These are phyloP conservation scores for Fusarium phyllophilum DNA, from an alignment of 2,329 filamentous ascomycete species.

Conservation along the genomic window DNA sequence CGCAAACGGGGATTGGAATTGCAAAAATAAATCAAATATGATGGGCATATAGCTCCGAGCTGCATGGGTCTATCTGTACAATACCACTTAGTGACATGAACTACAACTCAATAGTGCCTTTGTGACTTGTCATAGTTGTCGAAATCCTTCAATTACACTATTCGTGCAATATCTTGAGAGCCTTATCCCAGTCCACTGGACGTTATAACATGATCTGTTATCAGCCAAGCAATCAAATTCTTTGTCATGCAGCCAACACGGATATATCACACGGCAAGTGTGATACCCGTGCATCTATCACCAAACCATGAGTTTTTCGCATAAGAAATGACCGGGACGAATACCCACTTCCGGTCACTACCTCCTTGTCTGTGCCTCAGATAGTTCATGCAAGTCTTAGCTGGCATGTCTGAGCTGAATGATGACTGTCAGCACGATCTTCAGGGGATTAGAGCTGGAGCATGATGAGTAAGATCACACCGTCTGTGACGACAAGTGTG, in stretches of 20 bases:
- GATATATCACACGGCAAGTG: constrained; percentile 13
- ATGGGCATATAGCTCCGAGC: not conserved
- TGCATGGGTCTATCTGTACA: not conserved
- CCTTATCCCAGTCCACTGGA: not conserved
- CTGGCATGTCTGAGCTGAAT: not conserved
- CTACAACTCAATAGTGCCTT: not conserved
- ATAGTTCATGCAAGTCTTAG: constrained; percentile 23
- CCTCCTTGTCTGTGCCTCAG: constrained; percentile 6
- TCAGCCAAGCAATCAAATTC: not conserved
- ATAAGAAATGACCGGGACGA: constrained; percentile 4
- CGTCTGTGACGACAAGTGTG: not conserved
- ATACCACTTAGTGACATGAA: not conserved
- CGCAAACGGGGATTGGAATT: constrained; percentile 15
- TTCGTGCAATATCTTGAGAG: not conserved
- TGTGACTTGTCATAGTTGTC: constrained; percentile 7
- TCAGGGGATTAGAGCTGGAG: not conserved
- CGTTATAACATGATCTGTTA: not conserved
- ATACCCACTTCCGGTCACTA: not conserved
- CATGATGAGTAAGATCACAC: not conserved
- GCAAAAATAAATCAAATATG: constrained; percentile 3
- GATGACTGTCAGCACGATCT: constrained; percentile 10
- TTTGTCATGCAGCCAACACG: constrained; percentile 13
- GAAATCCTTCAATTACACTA: not conserved
- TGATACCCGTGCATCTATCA: constrained; percentile 22
- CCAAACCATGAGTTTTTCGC: not conserved